Evolutionary conservation across 1,284 basidiomycete species (phyloP), one percentile per base, ranked within the genome.

Genomic region (Papiliotrema laurentii): DNA sequence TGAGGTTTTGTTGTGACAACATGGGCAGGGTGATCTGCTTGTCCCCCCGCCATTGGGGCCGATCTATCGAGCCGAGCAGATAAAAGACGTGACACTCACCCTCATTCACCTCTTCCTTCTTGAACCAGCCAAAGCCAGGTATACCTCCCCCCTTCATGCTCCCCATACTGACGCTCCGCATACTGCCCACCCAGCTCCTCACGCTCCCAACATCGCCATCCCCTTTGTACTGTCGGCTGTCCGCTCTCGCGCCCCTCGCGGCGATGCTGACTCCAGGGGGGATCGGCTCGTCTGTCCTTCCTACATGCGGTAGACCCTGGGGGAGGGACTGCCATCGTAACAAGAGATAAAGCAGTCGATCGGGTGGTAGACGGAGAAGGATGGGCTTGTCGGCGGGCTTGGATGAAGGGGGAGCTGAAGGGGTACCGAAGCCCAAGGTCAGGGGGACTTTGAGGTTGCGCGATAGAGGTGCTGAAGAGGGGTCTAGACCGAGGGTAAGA

Each of bases 131-230:
- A 18, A 49, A 50, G 3, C 54, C 51, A 37, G 43, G 35, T 33
- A 50, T 47, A 43, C 35, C 43, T 22, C 42, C 46, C 28, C 31
- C 26, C 3, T 43, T 52, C 51, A 56, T 45, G 60, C 47, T 64
- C 24, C 56, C 63, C 53, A 63, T 39, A 45, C 66, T 66, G 10
- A 73, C 71, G 36, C 60, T 69, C 21, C 68, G 42, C 50, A 74
- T 67, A 54, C 67, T 71, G 9, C 72, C 72, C 2, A 72, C 72
- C 72, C 72, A 74, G 38, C 63, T 67, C 18, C 64, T 57, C 9
- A 74, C 69, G 47, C 68, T 71, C 44, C 56, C 54, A 3, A 73
- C 69, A 55, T 73, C 72, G 0, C 71, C 72, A 41, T 73, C 69
- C 10, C 38, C 46, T 35, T 45, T 39, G 13, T 43, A 41, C 22